Conservation (phyloP, 331 rosid genomes). For the Stylosanthes scabra region DNA sequence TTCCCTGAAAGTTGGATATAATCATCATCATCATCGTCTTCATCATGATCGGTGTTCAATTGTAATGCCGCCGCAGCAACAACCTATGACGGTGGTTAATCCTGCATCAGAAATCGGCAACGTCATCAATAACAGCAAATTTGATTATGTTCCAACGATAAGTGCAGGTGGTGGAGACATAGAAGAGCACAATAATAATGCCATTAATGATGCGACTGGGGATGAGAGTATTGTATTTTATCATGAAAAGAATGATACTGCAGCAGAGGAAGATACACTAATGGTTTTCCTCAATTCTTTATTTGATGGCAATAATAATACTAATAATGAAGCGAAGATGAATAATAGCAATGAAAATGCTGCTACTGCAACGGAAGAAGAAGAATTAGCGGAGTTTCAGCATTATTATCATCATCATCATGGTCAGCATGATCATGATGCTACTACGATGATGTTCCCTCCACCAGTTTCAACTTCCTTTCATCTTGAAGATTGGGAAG, state of each 20-base stretch:
- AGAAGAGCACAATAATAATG: background rate
- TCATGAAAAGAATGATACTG: background rate
- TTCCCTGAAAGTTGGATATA: background rate
- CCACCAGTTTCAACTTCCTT: background rate
- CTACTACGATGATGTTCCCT: background rate
- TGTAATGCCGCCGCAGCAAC: background rate
- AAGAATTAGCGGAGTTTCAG: too few species aligned
- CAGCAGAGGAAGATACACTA: constrained; percentile 42
- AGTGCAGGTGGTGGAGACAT: background rate
- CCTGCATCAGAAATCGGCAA: background rate
- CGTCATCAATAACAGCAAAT: constrained; percentile 5
- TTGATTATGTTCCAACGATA: background rate
- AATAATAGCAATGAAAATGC: too few species aligned
- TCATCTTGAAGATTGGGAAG: constrained; percentile 28
- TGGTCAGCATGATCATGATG: background rate
- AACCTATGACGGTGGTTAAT: background rate
- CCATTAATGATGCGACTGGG: too few species aligned
- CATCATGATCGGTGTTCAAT: background rate
- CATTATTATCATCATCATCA: too few species aligned
- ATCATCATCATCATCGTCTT: constrained; percentile 5
- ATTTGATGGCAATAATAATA: constrained; percentile 39
- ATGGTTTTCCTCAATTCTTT: constrained; percentile 59
- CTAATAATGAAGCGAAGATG: background rate
- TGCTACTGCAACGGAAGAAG: too few species aligned
- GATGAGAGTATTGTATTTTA: too few species aligned